Base-by-base conservation (phyloP, 495 filamentous ascomycete species). In the Penicillium silybi region DNA sequence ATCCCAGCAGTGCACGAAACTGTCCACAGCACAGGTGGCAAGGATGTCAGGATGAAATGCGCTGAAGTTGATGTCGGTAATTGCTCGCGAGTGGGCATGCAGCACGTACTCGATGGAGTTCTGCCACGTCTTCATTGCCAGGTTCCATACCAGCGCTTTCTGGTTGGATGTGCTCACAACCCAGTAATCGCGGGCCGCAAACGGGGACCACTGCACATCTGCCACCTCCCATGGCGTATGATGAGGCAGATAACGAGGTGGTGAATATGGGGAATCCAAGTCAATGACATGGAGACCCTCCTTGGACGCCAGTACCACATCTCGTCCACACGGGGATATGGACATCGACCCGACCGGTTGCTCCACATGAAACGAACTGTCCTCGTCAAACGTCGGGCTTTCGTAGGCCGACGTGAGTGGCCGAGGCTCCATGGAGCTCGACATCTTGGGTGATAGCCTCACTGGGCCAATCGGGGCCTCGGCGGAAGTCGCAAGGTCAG, bases 141-240 rank as follows among this genome's bases (percentile, higher is more conserved):
- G 73, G 64, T 96, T 97, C 92, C 90, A 96, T 8, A 97, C 89
- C 44, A 97, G 76, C 19, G 92, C 93, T 63, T 95, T 95, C 64
- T 96, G 91, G 61, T 96, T 96, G 23, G 89, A 90, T 3, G 92
- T 95, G 40, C 89, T 95, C 20, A 87, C 90, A 19, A 97, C 88
- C 92, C 92, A 96, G 57, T 88, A 89, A 59, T 95, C 87, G 41
- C 92, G 82, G 7, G 82, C 83, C 9, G 91, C 87, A 57, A 96
- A 96, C 13, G 92, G 92, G 5, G 89, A 95, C 92, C 92, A 97
- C 69, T 97, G 92, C 37, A 97, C 92, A 68, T 97, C 92, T n/a
- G 92, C 90, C 4, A 97, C 92, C 45, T 95, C 84, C 90, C 92
- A 96, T n/a, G 88, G 85, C 7, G 89, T 86, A 34, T 88, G 85